Base-by-base conservation (phyloP, 805 yeast species). In the Candida khao-thaluensis region DNA sequence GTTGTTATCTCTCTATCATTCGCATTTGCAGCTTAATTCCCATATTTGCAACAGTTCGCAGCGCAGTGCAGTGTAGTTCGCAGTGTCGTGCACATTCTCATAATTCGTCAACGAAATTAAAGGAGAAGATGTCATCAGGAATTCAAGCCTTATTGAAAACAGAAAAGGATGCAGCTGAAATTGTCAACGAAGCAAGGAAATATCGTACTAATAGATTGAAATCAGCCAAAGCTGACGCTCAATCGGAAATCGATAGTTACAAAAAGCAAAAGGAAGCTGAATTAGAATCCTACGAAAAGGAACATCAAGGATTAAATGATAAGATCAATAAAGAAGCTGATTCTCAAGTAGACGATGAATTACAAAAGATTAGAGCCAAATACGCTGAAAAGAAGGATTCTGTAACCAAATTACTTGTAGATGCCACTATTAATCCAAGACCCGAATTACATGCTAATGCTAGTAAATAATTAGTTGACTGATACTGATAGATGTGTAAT, bases 111-210 rank as follows among this genome's bases (percentile, higher is more conserved):
- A 15, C 20, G 22, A 20, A 15, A 32, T 22, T 22, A 26, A n/a
- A 3, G 17, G 3, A 10, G 5, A 17, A 16, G 16, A 55, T 54
- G 59, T 54, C 59, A 15, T 56, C 63, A 36, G 88, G 87, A 52
- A 81, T 82, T 55, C 85, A 82, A 71, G 79, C 85, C 49, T 75
- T 82, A 43, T 71, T 82, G 45, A 82, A 85, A 74, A 95, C 98
- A 47, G 99, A 93, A 71, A 88, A 85, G 68, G 91, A 87, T 56
- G 98, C 99, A n/a, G 97, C 95, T 53, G 90, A 82, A 53, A 85
- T 90, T 48, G 98, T 93, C 45, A 76, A 90, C 55, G 84, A 85
- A 60, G 97, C 99, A 17, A 86, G 98, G 74, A 76, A 82, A 53
- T 88, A 83, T 71, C 87, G 96, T 66, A 76, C 93, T 29, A 82